Conservation (phyloP, 2,329 filamentous ascomycete species). For the Pseudocercospora eumusae region DNA sequence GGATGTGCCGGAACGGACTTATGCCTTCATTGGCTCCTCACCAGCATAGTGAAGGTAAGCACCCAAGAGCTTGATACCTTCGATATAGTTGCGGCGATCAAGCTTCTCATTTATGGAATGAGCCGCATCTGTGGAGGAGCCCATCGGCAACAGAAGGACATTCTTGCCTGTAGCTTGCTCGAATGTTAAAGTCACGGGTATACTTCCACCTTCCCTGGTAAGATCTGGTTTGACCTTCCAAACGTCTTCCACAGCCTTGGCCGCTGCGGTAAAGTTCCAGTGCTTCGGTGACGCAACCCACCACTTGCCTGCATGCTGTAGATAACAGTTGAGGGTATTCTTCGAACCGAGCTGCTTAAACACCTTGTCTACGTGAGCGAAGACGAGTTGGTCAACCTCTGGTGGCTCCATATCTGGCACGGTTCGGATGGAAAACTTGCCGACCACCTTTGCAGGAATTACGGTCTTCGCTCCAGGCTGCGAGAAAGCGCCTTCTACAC, state of each 20-base stretch:
- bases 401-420: constrained; percentile 97
- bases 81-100: constrained; percentile 95
- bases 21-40: constrained; percentile 66
- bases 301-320: constrained; percentile 93
- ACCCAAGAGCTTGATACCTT: constrained; percentile 93
- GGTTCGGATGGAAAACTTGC: constrained; percentile 97
- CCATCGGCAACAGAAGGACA: constrained; percentile 92
- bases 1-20: neutral
- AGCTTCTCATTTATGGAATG: constrained; percentile 99
- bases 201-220: constrained; percentile 94
- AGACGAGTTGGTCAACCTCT: constrained; percentile 81
- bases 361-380: constrained; percentile 77
- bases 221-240: constrained; percentile 93
- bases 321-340: constrained; percentile 79
- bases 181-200: constrained; percentile 94
- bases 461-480: constrained; percentile 95
- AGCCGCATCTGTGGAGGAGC: constrained; percentile 81
- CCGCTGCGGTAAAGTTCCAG: constrained; percentile 95
- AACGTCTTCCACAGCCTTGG: constrained; percentile 93
- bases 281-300: constrained; percentile 97
- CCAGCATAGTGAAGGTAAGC: constrained; percentile 96
- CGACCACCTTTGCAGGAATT: constrained; percentile 94
- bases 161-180: constrained; percentile 98
- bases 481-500: constrained; percentile 91
- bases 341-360: constrained; percentile 89